Evolutionary conservation across 129 eudicot genomes (phyloP).

Genomic region (Flaveria sonorensis): DNA sequence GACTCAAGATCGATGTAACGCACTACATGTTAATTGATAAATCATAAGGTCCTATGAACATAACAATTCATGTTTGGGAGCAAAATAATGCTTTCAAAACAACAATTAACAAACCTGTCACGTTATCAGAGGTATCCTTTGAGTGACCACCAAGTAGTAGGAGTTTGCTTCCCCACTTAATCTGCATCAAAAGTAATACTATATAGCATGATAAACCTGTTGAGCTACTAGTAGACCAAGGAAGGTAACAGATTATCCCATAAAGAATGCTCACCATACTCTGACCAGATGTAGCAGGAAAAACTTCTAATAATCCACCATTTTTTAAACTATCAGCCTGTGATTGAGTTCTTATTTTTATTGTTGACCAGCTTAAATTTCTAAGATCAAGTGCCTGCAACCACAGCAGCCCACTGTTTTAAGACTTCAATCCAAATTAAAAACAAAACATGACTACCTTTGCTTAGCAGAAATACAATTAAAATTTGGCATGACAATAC

Average conservation of each 20-base stretch:
- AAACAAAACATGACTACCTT: conserved; percentile 14
- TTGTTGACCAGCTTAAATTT: conserved; percentile 72
- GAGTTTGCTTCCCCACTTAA: conserved; percentile 71
- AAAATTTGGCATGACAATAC: conserved; percentile 37
- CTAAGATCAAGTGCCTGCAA: conserved; percentile 84
- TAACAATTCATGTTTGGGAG: not conserved
- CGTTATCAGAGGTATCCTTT: conserved; percentile 52
- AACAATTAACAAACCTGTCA: conserved; percentile 58
- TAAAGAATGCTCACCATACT: conserved; percentile 57
- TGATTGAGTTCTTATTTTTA: conserved; percentile 49
- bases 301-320: conserved; percentile 34
- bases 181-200: conserved; percentile 43
- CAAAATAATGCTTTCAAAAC: conserved; percentile 20
- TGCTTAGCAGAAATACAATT: conserved; percentile 5
- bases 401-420: conserved; percentile 22
- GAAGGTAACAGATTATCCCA: not conserved
- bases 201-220: conserved; percentile 12
- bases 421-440: not conserved
- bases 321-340: conserved; percentile 32
- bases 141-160: conserved; percentile 72
- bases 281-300: conserved; percentile 83
- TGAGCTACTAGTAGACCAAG: not conserved
- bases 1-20: conserved; percentile 78
- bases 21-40: conserved; percentile 51
- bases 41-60: conserved; percentile 26